phyloP scores from a whole-genome alignment of 2,329 filamentous ascomycete genomes.

The Calonectria honghensis region DNA sequence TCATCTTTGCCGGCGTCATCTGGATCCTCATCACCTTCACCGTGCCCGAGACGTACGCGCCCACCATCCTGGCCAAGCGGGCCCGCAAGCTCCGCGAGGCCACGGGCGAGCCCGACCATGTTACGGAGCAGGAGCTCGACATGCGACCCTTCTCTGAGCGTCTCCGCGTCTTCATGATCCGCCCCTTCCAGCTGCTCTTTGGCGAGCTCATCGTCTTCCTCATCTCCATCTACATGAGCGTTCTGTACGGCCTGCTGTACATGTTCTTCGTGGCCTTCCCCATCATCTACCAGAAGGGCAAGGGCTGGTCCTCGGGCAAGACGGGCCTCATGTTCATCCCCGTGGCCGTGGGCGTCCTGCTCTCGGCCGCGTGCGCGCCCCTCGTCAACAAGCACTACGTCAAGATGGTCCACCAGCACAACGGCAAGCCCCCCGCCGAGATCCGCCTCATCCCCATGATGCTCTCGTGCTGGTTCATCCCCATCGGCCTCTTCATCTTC shows the following conservation, averaged over 20 bases:
- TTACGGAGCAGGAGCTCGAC: constrained; percentile 89
- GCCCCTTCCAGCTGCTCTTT: constrained; percentile 91
- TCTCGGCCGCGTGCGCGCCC: constrained; percentile 80
- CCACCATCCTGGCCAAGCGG: constrained; percentile 82
- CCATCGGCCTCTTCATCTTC: constrained; percentile 75
- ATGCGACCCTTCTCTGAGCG: constrained; percentile 80
- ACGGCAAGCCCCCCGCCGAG: constrained; percentile 86
- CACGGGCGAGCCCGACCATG: constrained; percentile 79
- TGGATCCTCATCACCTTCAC: constrained; percentile 89
- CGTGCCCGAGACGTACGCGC: constrained; percentile 92
- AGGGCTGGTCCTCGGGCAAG: constrained; percentile 83
- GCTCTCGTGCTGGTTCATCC: constrained; percentile 82
- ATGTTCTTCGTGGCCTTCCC: constrained; percentile 85
- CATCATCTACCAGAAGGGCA: constrained; percentile 85
- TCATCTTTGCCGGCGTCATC: constrained; percentile 82
- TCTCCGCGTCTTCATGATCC: constrained; percentile 83
- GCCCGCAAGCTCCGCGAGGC: constrained; percentile 83
- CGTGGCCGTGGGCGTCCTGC: constrained; percentile 83
- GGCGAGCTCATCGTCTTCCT: constrained; percentile 89
- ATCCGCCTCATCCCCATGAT: constrained; percentile 89
- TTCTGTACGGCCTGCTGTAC: constrained; percentile 84
- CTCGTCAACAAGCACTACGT: constrained; percentile 89
- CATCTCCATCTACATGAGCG: constrained; percentile 89
- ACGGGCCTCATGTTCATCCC: constrained; percentile 94
- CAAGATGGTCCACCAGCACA: constrained; percentile 75